A percentile compares a stretch with the other conserved stretches of the same genome.
Evolutionary conservation across 805 yeast species (phyloP).

Genomic region (Zygotorulaspora danielsina): DNA sequence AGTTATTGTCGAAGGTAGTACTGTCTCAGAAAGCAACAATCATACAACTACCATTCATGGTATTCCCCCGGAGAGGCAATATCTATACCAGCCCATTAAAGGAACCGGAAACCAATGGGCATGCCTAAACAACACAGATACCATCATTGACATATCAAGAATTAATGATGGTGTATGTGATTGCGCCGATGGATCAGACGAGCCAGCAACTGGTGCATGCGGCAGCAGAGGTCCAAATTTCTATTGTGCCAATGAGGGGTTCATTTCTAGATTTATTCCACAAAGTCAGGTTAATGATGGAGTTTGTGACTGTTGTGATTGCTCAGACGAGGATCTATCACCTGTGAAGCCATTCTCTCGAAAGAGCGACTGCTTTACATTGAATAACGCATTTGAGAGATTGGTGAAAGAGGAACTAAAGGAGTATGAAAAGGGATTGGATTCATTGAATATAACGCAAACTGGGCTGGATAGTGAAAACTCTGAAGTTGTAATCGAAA

Average conservation of each 20-base stretch:
- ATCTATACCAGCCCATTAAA: constrained; percentile 19
- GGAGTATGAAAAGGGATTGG: constrained; percentile 49
- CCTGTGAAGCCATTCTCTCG: constrained; percentile 7
- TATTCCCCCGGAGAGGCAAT: constrained; percentile 20
- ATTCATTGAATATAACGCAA: constrained; percentile 34
- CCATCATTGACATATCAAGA: constrained; percentile 53
- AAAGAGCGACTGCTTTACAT: constrained; percentile 24
- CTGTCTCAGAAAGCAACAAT: no score
- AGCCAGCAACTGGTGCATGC: constrained; percentile 93
- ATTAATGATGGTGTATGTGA: constrained; percentile 91
- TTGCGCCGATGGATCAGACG: constrained; percentile 97
- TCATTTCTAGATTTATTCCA: constrained; percentile 56
- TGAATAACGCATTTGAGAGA: constrained; percentile 27
- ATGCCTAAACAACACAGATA: constrained; percentile 66
- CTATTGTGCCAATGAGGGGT: constrained; percentile 77
- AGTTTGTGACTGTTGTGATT: constrained; percentile 96
- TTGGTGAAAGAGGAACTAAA: constrained; percentile 47
- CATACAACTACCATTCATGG: constrained; percentile 17
- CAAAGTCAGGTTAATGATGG: constrained; percentile 79
- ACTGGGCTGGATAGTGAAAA: constrained; percentile 16
- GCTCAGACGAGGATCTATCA: constrained; percentile 67
- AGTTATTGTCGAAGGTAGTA: no score
- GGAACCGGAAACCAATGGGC: constrained; percentile 60
- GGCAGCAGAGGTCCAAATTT: constrained; percentile 38
- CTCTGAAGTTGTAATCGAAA: background rate